These are phyloP conservation scores for Sordariomycetes sp. DNA, from an alignment of 2,329 filamentous ascomycete species.

Conservation along the genomic window DNA sequence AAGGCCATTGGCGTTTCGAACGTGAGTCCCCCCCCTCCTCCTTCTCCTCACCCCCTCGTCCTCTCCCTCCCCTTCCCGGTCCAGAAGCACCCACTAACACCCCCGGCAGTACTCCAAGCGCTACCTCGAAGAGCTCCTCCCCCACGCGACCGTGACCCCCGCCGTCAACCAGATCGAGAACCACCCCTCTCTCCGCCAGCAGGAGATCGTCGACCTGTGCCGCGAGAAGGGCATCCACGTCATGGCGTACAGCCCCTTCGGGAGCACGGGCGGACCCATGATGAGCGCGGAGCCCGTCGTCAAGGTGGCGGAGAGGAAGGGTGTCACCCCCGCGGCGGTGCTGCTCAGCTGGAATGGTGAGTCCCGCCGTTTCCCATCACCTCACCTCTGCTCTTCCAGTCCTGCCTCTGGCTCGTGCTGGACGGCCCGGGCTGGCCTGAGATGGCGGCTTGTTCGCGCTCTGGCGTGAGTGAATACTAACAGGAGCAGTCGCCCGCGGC, in stretches of 20 bases:
- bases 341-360: slow-evolving; percentile 61
- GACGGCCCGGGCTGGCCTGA: too few species aligned
- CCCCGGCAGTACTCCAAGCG: slow-evolving; percentile 32
- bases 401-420: neutral
- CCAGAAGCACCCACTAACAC: neutral
- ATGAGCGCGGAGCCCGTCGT: slow-evolving; percentile 49
- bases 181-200: slow-evolving; percentile 57
- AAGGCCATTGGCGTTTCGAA: slow-evolving; percentile 42
- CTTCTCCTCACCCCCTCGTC: neutral
- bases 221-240: slow-evolving; percentile 55
- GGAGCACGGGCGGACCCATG: slow-evolving; percentile 50
- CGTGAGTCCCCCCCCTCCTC: slow-evolving; percentile 15
- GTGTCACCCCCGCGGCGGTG: slow-evolving; percentile 46
- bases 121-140: slow-evolving; percentile 41
- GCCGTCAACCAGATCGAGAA: slow-evolving; percentile 65
- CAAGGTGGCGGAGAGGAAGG: slow-evolving; percentile 50
- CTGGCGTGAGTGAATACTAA: too few species aligned
- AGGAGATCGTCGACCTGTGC: slow-evolving; percentile 59
- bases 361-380: slow-evolving; percentile 13
- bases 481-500: slow-evolving; percentile 45
- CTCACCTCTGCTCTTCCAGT: neutral
- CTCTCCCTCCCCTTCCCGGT: neutral
- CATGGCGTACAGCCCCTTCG: slow-evolving; percentile 59
- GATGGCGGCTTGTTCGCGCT: too few species aligned
- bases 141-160: slow-evolving; percentile 38